These are phyloP conservation scores for Seminavis robusta DNA, from an alignment of 108 stramenopile genomes.

Conservation along the genomic window DNA sequence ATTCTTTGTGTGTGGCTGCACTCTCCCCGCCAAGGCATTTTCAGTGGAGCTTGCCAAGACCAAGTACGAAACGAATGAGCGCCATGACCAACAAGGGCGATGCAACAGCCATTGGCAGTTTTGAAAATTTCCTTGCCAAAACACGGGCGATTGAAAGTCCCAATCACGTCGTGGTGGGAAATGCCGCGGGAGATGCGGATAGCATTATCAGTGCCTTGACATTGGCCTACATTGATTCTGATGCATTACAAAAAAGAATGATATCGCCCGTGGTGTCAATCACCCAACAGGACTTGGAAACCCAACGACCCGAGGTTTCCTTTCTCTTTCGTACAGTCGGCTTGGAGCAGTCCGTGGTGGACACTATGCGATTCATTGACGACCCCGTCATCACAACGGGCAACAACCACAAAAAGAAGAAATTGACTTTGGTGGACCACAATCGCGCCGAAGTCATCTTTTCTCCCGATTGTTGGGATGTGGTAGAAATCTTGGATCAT, in stretches of 20 bases:
- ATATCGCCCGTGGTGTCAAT: conserved; percentile 41
- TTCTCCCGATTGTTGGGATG: conserved; percentile 19
- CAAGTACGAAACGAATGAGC: too few relatives aligned
- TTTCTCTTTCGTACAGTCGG: conserved; percentile 58
- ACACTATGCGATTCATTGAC: conserved; percentile 38
- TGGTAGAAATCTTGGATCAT: conserved; percentile 78
- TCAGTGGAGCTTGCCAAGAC: too few relatives aligned
- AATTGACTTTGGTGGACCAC: conserved; percentile 79
- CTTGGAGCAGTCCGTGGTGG: conserved; percentile 3
- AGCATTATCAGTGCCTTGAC: conserved; percentile 70
- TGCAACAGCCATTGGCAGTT: too few relatives aligned
- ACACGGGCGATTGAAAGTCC: too few relatives aligned
- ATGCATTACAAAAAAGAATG: background rate
- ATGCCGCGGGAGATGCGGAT: conserved; percentile 87
- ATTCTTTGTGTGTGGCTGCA: too few relatives aligned
- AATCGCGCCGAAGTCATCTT: conserved; percentile 23
- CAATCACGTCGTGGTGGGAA: conserved; percentile 62
- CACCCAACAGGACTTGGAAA: conserved; percentile 23
- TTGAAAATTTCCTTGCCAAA: too few relatives aligned
- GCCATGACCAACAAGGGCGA: too few relatives aligned
- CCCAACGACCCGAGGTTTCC: conserved; percentile 59
- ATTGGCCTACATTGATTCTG: conserved; percentile 58
- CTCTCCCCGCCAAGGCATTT: too few relatives aligned
- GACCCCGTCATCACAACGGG: conserved; percentile 1
- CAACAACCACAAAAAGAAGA: too few relatives aligned